Base-by-base conservation (phyloP, 805 yeast genomes). In the Saturnispora zaruensis region DNA sequence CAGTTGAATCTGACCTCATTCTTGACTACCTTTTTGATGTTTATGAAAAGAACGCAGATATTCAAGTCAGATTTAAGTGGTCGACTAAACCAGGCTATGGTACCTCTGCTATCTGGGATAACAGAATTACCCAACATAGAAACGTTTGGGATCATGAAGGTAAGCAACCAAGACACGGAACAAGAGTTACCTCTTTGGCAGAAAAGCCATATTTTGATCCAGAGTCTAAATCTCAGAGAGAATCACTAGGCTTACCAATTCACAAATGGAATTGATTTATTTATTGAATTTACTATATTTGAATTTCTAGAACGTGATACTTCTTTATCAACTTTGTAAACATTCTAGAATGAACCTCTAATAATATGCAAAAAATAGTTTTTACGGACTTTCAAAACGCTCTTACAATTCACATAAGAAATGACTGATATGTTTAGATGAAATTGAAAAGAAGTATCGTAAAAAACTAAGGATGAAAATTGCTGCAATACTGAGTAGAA, bases 11-110 rank as follows among this genome's bases (percentile, higher is more conserved):
- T 14, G 72, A 71, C 38, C 58, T 73, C 8, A 70, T 79, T 50
- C 67, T 78, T 55, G 66, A 71, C 28, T 70, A 75, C 55, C 65
- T 79, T 45, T 74, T 64, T 54, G 62, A 65, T 41, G 68, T 77
- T 21, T 71, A 68, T 51, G 79, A 75, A 59, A 71, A 70, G 58
- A 74, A 75, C 57, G 72, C 74, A 45, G 83, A 78, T 55, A 71
- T 77, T 50, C 82, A 77, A 63, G 77, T 75, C 6, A 68, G 82
- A 55, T 73, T 73, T 66, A 72, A 70, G 52, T 57, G 81, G 81
- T 36, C 38, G 6, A 42, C 70, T 36, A 54, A 52, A 24, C 51
- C 52, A 11, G 74, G 74, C 16, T 62, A 60, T 18, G 40, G 40
- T 8, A 36, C 40, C 8, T 36, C 40, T 36, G 40, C 40, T 36